Evolutionary conservation across 177 flowering plant genomes (phyloP).

Genomic region (Vitis hybrid): DNA sequence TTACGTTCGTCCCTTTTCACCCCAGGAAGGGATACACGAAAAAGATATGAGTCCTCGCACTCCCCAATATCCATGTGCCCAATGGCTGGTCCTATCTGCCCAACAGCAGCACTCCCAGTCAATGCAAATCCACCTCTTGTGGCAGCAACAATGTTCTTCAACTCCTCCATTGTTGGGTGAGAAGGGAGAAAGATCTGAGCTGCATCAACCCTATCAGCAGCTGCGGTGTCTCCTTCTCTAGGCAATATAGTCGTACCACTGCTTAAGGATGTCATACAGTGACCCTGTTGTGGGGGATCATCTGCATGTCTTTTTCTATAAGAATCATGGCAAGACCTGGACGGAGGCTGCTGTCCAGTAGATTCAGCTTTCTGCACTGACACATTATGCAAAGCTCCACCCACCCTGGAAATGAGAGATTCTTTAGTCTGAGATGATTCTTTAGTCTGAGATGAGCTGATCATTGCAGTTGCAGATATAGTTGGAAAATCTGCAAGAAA

Average conservation of each 20-base stretch:
- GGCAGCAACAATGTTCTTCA: conserved; percentile 35
- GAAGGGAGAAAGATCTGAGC: conserved; percentile 55
- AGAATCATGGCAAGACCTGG: not conserved
- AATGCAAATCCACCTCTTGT: conserved; percentile 47
- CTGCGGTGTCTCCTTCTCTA: conserved; percentile 5
- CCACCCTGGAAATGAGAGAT: conserved; percentile 20
- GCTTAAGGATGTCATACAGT: conserved; percentile 10
- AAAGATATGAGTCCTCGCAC: conserved; percentile 57
- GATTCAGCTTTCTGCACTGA: conserved; percentile 10
- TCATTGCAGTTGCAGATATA: conserved; percentile 1
- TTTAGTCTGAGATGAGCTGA: conserved; percentile 6
- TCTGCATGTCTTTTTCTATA: conserved; percentile 10
- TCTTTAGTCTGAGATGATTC: conserved; percentile 29
- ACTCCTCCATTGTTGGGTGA: conserved; percentile 41
- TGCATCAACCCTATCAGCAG: conserved; percentile 28
- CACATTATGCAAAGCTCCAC: conserved; percentile 1
- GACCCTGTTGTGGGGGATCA: conserved; percentile 7
- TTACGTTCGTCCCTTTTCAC: conserved; percentile 68
- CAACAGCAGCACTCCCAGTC: conserved; percentile 62
- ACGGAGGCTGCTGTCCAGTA: conserved; percentile 6
- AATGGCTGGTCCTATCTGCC: conserved; percentile 51
- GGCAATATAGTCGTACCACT: conserved; percentile 11
- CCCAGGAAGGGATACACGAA: conserved; percentile 79
- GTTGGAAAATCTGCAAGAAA: conserved; percentile 4
- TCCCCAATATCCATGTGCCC: conserved; percentile 70